A percentile compares a stretch with the other conserved stretches of the same genome.
Evolutionary conservation across 352 stramenopile species (phyloP).

Genomic region (Phytophthora foliorum): DNA sequence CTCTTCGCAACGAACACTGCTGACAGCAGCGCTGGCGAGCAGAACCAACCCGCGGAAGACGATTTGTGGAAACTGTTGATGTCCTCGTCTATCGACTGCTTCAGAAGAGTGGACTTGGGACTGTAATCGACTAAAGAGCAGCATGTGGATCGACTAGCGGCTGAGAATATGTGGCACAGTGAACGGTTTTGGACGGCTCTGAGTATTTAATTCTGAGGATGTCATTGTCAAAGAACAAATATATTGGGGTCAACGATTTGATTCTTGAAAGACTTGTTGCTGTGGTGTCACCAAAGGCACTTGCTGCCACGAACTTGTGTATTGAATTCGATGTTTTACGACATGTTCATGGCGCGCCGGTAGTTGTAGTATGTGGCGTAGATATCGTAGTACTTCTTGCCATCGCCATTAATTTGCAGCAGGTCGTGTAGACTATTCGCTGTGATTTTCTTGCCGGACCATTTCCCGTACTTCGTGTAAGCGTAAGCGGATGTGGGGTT

Average conservation of each 20-base stretch:
- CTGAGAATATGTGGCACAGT: background rate
- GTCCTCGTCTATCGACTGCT: slow-evolving; percentile 64
- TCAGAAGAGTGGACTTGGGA: slow-evolving; percentile 46
- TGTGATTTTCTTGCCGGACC: too few species aligned
- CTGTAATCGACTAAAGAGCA: slow-evolving; percentile 37
- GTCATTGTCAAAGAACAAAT: background rate
- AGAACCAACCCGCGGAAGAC: slow-evolving; percentile 52
- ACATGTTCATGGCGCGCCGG: too few species aligned
- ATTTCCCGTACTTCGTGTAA: too few species aligned
- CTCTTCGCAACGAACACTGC: slow-evolving; percentile 31
- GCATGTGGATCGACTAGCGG: background rate
- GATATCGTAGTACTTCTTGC: too few species aligned
- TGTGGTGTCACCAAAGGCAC: too few species aligned
- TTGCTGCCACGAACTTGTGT: too few species aligned
- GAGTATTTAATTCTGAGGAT: background rate
- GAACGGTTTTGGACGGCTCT: background rate
- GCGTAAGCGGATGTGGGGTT: too few species aligned
- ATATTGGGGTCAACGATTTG: background rate
- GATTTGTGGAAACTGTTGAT: slow-evolving; percentile 82
- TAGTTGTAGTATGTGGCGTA: too few species aligned
- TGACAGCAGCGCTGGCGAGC: background rate
- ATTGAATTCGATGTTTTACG: too few species aligned
- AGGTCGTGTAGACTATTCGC: too few species aligned
- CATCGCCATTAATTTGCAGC: too few species aligned
- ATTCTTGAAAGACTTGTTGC: background rate